Conservation (phyloP, 2,329 filamentous ascomycete genomes). For the Sordariomycetes sp. region DNA sequence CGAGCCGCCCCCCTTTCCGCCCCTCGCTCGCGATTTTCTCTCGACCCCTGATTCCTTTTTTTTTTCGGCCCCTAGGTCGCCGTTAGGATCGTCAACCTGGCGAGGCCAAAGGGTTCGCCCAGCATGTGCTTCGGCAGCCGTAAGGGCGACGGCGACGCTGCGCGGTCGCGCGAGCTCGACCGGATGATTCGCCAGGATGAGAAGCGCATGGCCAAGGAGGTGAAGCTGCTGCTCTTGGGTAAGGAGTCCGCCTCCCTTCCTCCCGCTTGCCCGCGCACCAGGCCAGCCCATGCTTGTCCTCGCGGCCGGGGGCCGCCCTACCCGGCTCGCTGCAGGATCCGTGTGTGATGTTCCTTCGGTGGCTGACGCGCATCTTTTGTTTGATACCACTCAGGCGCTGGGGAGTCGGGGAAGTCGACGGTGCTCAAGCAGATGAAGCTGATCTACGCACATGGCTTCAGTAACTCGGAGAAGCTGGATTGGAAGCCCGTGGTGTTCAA, state of each 20-base stretch:
- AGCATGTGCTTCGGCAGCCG: conserved; percentile 53
- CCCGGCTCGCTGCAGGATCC: background rate
- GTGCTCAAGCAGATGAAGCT: conserved; percentile 99
- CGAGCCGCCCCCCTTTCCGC: no score
- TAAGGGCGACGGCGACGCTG: conserved; percentile 31
- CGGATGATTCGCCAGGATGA: conserved; percentile 75
- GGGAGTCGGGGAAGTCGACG: conserved; percentile 83
- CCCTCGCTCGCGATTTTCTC: background rate
- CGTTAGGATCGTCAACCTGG: background rate
- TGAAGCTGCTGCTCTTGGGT: conserved; percentile 92
- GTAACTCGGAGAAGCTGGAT: conserved; percentile 77
- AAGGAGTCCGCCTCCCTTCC: conserved; percentile 18
- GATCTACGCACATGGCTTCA: conserved; percentile 89
- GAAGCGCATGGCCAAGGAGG: conserved; percentile 72
- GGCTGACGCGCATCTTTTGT: conserved; percentile 1
- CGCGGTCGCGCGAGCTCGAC: conserved; percentile 67
- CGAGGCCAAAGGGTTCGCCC: background rate
- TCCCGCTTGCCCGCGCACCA: background rate
- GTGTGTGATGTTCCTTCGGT: conserved; percentile 6
- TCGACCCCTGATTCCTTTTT: background rate
- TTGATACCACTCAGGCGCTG: conserved; percentile 54
- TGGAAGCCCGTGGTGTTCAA: conserved; percentile 93
- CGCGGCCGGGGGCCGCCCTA: background rate
- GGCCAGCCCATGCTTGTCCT: background rate
- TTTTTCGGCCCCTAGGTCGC: background rate